Conservation (phyloP, 768 basidiomycete genomes). For the Ramaria sp. region DNA sequence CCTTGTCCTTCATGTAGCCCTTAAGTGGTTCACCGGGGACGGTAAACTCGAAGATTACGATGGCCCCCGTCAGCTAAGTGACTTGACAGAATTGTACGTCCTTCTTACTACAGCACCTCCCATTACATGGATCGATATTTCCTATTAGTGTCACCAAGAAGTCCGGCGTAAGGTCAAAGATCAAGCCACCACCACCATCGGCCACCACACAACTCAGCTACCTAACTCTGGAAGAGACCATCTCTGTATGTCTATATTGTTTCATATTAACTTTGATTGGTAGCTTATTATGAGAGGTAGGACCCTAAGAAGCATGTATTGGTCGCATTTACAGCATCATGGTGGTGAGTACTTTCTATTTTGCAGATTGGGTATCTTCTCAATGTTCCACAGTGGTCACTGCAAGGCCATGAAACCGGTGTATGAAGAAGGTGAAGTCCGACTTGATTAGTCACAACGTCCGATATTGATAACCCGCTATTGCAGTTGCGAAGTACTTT, state of each 20-base stretch:
- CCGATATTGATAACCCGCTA: conserved; percentile 2
- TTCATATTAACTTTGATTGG: not conserved
- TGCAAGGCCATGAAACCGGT: conserved; percentile 86
- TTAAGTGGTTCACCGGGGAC: conserved; percentile 81
- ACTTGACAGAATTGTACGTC: conserved; percentile 63
- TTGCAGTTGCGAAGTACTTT: conserved; percentile 66
- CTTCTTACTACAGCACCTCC: not conserved
- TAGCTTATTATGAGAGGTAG: conserved; percentile 20
- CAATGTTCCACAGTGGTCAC: conserved; percentile 49
- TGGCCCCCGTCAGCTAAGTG: conserved; percentile 71
- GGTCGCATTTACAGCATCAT: conserved; percentile 64
- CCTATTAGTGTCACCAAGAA: conserved; percentile 54
- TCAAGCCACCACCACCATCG: conserved; percentile 75
- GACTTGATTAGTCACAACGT: not conserved
- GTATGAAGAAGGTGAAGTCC: conserved; percentile 47
- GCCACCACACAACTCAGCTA: conserved; percentile 56
- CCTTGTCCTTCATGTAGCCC: conserved; percentile 36
- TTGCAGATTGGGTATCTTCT: not conserved
- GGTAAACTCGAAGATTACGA: conserved; percentile 56
- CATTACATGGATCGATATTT: not conserved
- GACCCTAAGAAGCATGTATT: conserved; percentile 71
- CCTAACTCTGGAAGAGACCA: conserved; percentile 64
- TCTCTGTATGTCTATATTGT: not conserved
- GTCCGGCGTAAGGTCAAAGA: conserved; percentile 75
- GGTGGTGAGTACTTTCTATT: conserved; percentile 15